These are phyloP conservation scores for Lepraria neglecta DNA, from an alignment of 495 filamentous ascomycete species.

Conservation along the genomic window DNA sequence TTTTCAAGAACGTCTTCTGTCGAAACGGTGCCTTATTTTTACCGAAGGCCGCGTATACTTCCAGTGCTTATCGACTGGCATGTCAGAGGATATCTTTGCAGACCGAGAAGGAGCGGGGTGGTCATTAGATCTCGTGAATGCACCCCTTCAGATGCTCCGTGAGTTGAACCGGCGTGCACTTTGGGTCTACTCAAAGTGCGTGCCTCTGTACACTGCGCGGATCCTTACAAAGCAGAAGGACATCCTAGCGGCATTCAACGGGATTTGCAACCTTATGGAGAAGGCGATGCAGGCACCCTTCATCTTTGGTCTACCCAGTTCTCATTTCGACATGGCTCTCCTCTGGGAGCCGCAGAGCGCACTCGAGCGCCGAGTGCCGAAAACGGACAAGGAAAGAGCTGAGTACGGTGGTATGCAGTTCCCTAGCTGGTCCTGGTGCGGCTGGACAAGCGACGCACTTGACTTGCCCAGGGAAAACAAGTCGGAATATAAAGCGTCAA, in stretches of 20 bases:
- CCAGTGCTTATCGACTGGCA: conserved; percentile 12
- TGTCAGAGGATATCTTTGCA: conserved; percentile 15
- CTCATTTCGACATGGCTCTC: conserved; percentile 9
- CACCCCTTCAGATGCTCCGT: conserved; percentile 7
- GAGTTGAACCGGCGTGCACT: conserved; percentile 3
- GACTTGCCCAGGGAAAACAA: neutral
- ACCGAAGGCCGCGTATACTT: conserved; percentile 6
- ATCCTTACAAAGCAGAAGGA: conserved; percentile 5
- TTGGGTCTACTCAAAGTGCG: conserved; percentile 4
- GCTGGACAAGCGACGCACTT: conserved; percentile 4
- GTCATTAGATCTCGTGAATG: conserved; percentile 10
- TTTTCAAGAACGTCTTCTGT: conserved; percentile 14
- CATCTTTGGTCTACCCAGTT: conserved; percentile 12
- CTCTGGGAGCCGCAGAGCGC: conserved; percentile 9
- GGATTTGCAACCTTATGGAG: conserved; percentile 1
- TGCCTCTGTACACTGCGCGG: conserved; percentile 6
- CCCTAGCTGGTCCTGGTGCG: conserved; percentile 16
- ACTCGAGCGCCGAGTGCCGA: conserved; percentile 7
- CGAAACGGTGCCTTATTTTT: conserved; percentile 8
- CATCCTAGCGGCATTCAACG: conserved; percentile 11
- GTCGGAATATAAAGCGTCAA: conserved; percentile 7
- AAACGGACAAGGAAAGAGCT: conserved; percentile 1
- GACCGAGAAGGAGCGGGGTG: conserved; percentile 6
- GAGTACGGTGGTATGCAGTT: conserved; percentile 11
- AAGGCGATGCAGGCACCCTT: conserved; percentile 1